A percentile compares a stretch with the other conserved stretches of the same genome.
These are phyloP conservation scores for Sordariomycetes sp. DNA, from an alignment of 2,329 filamentous ascomycete genomes.

Conservation along the genomic window DNA sequence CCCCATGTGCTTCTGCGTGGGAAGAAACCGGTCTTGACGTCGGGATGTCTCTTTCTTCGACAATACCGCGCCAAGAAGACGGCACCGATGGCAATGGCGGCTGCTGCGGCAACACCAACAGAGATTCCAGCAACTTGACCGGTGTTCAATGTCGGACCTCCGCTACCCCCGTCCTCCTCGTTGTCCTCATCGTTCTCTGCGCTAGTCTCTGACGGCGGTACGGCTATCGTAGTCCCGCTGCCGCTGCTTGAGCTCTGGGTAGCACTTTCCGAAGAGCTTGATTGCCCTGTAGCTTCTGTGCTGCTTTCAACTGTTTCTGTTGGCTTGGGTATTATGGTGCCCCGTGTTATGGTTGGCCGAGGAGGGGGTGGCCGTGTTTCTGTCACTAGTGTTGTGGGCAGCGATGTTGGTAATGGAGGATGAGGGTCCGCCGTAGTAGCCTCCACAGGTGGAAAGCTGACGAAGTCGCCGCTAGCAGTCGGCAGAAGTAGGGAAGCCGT, in stretches of 20 bases:
- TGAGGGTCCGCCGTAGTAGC: conserved; percentile 4
- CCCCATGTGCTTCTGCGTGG: conserved; percentile 8
- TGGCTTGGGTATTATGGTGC: no score
- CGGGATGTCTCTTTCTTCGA: conserved; percentile 29
- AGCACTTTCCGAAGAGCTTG: no score
- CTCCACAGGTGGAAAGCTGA: conserved; percentile 17
- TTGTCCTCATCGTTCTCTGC: conserved; percentile 1
- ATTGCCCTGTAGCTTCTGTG: no score
- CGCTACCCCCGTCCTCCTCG: conserved; percentile 8
- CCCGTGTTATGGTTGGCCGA: no score
- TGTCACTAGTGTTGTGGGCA: conserved; percentile 18
- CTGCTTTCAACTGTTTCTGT: no score
- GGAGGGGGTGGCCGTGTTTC: conserved; percentile 7
- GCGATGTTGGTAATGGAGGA: conserved; percentile 2
- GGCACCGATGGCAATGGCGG: conserved; percentile 36
- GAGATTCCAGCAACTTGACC: conserved; percentile 49
- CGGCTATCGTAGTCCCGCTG: no score
- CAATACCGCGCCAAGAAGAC: conserved; percentile 32
- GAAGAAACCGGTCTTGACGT: conserved; percentile 27
- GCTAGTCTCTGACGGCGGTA: no score
- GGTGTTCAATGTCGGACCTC: conserved; percentile 17
- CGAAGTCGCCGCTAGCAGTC: conserved; percentile 14
- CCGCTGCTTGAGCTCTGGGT: no score
- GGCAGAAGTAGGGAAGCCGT: conserved; percentile 43
- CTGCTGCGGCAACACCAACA: conserved; percentile 40